Evolutionary conservation across 306 rosid species (phyloP), one percentile per base, ranked within the genome.

Genomic region (Acacia acuminata): DNA sequence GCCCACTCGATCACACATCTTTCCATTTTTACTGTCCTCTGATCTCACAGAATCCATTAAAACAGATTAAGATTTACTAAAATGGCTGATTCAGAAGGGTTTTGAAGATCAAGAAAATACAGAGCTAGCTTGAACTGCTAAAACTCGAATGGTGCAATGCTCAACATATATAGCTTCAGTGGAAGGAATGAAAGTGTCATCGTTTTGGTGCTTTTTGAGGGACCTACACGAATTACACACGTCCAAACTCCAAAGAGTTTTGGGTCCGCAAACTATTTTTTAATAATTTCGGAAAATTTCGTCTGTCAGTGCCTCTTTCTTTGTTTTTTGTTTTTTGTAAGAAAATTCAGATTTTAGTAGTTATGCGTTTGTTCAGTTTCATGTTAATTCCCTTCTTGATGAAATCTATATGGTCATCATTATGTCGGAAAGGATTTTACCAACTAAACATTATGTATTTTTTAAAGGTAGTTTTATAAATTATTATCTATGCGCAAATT

Each of bases 161-260:
- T 19, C 32, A 4, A 27, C 66, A 10, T 60, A 8, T 65, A 65
- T 65, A 67, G 67, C 19, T 50, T 20, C 76, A 36, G 42, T 11
- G 38, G 70, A 34, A 66, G 15, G 17, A 22, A 51, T 16, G 20
- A 5, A 19, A 53, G 40, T n/a, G 8, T 14, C 40, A 36, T 67
- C 14, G 4, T 56, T 79, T 16, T 43, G 71, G 71, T 11, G 27
- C 24, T 56, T 56, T 56, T 20, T 20, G 63, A 56, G 63, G 38
- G 32, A 48, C 24, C 36, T 20, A 80, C 83, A 80, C 83, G 83
- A 80, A 80, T 43, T 80, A 70, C 83, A 80, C 83, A 71, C 83
- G 77, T 58, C 48, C 71, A 56, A 58, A 58, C 65, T 58, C 65
- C 32, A 9, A 17, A 43, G 55, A 36, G 36, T 11, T 27, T 42